Percentiles rank a stretch among this genome's conserved stretches.
Conservation (phyloP, 1,284 basidiomycete species). For the Grifola frondosa region DNA sequence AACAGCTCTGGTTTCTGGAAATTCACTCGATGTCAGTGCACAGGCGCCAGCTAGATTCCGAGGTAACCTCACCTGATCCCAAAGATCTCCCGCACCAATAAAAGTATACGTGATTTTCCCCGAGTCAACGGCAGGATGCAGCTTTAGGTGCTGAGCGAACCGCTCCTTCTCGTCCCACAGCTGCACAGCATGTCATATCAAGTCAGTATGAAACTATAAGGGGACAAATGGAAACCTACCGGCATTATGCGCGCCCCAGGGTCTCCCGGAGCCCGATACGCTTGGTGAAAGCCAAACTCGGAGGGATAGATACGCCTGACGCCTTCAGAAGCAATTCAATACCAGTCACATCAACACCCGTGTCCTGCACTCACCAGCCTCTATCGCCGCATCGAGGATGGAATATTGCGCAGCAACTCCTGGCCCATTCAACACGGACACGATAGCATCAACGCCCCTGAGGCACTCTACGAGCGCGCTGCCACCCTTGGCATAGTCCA, state of each 20-base stretch:
- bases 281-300: slow-evolving; percentile 5
- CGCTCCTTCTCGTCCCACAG: slow-evolving; percentile 10
- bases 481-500: slow-evolving; percentile 7
- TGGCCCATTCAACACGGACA: slow-evolving; percentile 5
- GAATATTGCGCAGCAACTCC: slow-evolving; percentile 2
- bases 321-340: background rate
- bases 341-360: too few species aligned
- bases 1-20: slow-evolving; percentile 4
- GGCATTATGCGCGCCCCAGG: slow-evolving; percentile 4
- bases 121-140: slow-evolving; percentile 10
- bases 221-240: background rate
- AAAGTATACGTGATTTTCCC: slow-evolving; percentile 10
- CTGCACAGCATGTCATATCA: background rate
- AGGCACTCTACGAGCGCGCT: slow-evolving; percentile 2
- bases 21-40: background rate
- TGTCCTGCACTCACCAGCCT: slow-evolving; percentile 10
- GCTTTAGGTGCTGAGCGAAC: slow-evolving; percentile 4
- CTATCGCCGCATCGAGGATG: slow-evolving; percentile 4
- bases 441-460: slow-evolving; percentile 6
- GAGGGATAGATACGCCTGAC: slow-evolving; percentile 10
- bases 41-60: background rate
- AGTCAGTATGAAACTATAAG: background rate
- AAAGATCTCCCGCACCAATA: slow-evolving; percentile 12
- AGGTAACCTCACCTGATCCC: slow-evolving; percentile 3
- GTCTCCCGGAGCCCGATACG: slow-evolving; percentile 8